Evolutionary conservation across 2,329 filamentous ascomycete species (phyloP).

Genomic region (Pseudocercospora crystallina): DNA sequence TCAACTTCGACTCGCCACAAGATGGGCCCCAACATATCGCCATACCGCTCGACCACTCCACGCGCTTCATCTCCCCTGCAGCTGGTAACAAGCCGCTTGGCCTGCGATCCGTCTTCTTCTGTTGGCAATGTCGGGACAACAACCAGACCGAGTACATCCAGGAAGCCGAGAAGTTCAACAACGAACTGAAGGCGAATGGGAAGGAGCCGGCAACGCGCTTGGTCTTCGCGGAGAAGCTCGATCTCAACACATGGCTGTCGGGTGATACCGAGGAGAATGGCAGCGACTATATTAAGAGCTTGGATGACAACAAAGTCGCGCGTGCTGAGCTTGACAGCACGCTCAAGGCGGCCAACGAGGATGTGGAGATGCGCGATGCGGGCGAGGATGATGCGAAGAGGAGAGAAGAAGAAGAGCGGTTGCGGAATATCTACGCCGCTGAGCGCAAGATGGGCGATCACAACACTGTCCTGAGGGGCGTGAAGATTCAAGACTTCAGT

Average conservation of each 20-base stretch:
- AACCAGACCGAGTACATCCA: conserved; percentile 89
- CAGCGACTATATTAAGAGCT: conserved; percentile 86
- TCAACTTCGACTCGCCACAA: conserved; percentile 33
- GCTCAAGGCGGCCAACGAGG: conserved; percentile 40
- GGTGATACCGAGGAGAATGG: conserved; percentile 78
- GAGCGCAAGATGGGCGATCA: conserved; percentile 91
- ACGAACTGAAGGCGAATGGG: conserved; percentile 60
- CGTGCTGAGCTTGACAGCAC: conserved; percentile 54
- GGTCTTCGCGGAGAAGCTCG: conserved; percentile 85
- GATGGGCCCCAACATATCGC: conserved; percentile 55
- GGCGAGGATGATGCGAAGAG: conserved; percentile 47
- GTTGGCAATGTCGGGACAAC: conserved; percentile 89
- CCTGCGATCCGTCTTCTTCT: conserved; percentile 92
- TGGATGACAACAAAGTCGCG: conserved; percentile 63
- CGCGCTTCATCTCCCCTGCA: conserved; percentile 79
- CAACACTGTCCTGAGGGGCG: conserved; percentile 81
- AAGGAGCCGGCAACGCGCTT: conserved; percentile 78
- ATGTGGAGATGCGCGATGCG: conserved; percentile 42
- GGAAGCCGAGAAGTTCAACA: conserved; percentile 75
- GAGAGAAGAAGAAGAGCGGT: conserved; percentile 71
- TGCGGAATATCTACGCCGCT: conserved; percentile 85
- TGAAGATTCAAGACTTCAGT: conserved; percentile 90
- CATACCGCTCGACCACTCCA: conserved; percentile 56
- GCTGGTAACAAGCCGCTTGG: conserved; percentile 48
- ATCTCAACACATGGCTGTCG: conserved; percentile 90